Conservation (phyloP, 2,329 filamentous ascomycete species). For the Scytalidium sp. region DNA sequence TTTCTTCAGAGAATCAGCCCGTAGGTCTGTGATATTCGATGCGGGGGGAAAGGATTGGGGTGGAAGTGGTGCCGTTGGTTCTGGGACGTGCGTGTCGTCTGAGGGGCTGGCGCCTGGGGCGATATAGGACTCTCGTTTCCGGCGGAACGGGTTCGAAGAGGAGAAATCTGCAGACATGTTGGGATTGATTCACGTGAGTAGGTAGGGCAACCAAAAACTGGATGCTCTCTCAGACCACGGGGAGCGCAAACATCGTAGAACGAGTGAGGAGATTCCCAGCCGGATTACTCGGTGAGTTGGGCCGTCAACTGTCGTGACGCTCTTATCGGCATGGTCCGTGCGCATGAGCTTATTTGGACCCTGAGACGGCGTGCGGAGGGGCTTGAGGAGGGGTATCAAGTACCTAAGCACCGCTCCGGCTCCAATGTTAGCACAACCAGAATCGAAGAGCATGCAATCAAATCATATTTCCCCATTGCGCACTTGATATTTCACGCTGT, state of each 20-base stretch:
- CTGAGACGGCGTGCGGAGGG: background rate
- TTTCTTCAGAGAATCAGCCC: conserved; percentile 35
- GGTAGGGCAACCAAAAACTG: conserved; percentile 7
- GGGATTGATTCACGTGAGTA: conserved; percentile 6
- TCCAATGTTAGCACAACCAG: background rate
- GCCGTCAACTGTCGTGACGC: conserved; percentile 1
- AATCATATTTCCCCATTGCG: no score
- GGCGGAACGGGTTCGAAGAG: conserved; percentile 31
- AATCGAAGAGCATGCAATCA: no score
- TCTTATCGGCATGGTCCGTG: conserved; percentile 12
- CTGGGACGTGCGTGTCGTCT: conserved; percentile 2
- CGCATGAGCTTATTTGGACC: conserved; percentile 10
- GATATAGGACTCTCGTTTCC: conserved; percentile 17
- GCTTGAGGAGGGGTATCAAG: background rate
- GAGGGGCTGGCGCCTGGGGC: background rate
- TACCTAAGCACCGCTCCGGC: background rate
- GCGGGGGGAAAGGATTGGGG: conserved; percentile 13
- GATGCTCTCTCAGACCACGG: conserved; percentile 30
- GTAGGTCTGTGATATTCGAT: conserved; percentile 13
- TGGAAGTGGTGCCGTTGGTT: conserved; percentile 9
- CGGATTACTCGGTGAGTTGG: conserved; percentile 12
- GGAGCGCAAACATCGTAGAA: background rate
- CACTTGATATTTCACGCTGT: no score
- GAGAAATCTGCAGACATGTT: conserved; percentile 24
- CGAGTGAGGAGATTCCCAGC: background rate